Evolutionary conservation across 2,329 filamentous ascomycete genomes (phyloP).

Genomic region (Gaeumannomyces sp.): DNA sequence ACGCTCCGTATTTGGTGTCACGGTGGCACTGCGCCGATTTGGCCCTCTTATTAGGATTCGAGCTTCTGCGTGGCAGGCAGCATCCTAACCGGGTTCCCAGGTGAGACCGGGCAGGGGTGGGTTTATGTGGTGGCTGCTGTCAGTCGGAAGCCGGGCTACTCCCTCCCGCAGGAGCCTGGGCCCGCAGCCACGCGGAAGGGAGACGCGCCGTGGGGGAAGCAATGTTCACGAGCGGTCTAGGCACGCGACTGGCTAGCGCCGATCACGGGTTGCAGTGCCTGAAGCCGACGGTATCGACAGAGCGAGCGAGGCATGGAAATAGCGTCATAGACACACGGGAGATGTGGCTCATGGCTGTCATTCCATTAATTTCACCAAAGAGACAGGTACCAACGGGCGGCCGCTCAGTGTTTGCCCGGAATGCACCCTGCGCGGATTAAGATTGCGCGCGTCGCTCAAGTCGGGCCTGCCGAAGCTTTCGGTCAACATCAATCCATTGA

Average conservation of each 20-base stretch:
- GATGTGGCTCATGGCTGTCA: too few relatives aligned
- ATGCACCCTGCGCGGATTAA: too few relatives aligned
- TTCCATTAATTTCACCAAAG: too few relatives aligned
- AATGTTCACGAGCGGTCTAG: neutral
- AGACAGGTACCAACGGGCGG: too few relatives aligned
- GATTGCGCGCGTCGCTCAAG: too few relatives aligned
- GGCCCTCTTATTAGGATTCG: neutral
- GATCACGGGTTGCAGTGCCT: neutral
- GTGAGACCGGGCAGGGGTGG: too few relatives aligned
- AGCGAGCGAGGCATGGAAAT: neutral
- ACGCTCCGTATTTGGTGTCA: neutral
- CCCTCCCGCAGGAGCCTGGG: neutral
- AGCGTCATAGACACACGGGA: too few relatives aligned
- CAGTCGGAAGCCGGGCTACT: neutral
- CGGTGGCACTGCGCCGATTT: neutral
- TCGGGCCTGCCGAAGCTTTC: too few relatives aligned
- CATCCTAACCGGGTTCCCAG: neutral
- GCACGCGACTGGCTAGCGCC: too few relatives aligned
- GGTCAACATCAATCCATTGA: too few relatives aligned
- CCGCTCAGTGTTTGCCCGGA: too few relatives aligned
- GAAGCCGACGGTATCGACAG: neutral
- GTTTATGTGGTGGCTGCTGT: neutral
- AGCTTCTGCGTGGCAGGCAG: neutral
- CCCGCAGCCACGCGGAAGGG: neutral
- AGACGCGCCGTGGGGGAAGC: neutral